Conservation (phyloP, 108 stramenopile species). For the Skeletonema tropicum region DNA sequence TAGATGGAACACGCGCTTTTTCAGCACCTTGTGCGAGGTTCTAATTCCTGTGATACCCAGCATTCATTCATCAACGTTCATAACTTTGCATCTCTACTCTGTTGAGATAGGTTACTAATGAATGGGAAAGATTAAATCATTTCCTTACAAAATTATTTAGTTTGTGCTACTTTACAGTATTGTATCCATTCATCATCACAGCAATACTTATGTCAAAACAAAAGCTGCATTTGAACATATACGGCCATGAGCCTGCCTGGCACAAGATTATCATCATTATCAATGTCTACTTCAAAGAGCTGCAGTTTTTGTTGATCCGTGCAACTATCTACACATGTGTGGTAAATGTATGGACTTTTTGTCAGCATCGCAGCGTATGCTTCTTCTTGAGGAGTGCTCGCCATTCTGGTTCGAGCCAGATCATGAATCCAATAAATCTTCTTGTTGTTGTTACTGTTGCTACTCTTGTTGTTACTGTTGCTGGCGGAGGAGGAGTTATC, state of each 20-base stretch:
- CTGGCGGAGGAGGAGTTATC: background rate
- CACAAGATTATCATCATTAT: background rate
- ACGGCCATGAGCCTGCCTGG: background rate
- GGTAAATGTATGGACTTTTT: background rate
- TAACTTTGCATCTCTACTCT: background rate
- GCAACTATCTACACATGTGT: background rate
- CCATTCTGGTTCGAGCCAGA: background rate
- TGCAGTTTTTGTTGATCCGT: background rate
- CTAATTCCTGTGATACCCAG: conserved; percentile 1
- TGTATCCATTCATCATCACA: background rate
- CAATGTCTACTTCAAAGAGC: background rate
- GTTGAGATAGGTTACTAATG: conserved; percentile 2
- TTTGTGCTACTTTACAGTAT: background rate
- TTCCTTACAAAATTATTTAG: background rate
- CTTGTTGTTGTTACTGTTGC: too few species aligned
- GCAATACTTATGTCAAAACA: background rate
- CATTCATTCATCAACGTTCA: background rate
- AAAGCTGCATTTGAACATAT: background rate
- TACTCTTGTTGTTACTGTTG: too few species aligned
- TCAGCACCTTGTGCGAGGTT: conserved; percentile 37
- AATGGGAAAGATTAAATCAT: background rate
- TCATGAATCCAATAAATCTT: conserved; percentile 1
- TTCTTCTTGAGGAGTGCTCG: background rate
- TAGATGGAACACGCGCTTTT: conserved; percentile 25
- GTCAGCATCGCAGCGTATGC: background rate